phyloP scores from a whole-genome alignment of 768 basidiomycete species.

The Boletellus sp. region DNA sequence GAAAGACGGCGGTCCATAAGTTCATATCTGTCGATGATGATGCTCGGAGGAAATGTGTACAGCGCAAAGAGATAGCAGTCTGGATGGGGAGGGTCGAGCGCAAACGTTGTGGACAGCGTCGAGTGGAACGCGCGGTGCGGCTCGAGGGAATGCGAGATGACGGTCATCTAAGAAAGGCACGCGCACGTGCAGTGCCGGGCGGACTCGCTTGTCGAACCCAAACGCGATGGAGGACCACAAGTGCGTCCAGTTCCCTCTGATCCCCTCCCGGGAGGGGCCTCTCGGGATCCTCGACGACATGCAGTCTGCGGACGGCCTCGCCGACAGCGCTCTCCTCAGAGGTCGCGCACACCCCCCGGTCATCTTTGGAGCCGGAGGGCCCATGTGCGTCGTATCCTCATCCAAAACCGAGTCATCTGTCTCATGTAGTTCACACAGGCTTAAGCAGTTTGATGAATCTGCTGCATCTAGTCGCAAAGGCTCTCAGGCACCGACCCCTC shows the following conservation, averaged over 20 bases:
- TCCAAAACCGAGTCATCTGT: background rate
- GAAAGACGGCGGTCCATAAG: slow-evolving; percentile 31
- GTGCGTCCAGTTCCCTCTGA: slow-evolving; percentile 10
- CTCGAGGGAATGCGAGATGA: slow-evolving; percentile 18
- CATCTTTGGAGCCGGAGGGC: slow-evolving; percentile 69
- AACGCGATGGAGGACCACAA: slow-evolving; percentile 16
- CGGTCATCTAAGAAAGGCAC: slow-evolving; percentile 1
- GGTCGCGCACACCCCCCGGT: slow-evolving; percentile 42
- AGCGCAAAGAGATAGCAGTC: slow-evolving; percentile 32
- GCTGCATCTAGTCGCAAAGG: slow-evolving; percentile 63
- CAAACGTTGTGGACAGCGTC: slow-evolving; percentile 24
- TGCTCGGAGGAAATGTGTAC: slow-evolving; percentile 35
- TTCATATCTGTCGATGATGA: slow-evolving; percentile 47
- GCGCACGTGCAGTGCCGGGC: background rate
- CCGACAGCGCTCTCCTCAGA: slow-evolving; percentile 11
- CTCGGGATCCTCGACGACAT: slow-evolving; percentile 27
- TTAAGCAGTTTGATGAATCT: slow-evolving; percentile 79
- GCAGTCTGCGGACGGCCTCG: slow-evolving; percentile 13
- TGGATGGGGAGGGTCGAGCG: slow-evolving; percentile 6
- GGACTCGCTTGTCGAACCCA: background rate
- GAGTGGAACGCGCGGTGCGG: slow-evolving; percentile 30
- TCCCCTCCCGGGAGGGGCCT: slow-evolving; percentile 6
- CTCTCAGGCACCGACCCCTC: slow-evolving; percentile 75
- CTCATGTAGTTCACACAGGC: slow-evolving; percentile 38
- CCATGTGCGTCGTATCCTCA: slow-evolving; percentile 48